These are phyloP conservation scores for Tricholoma hemisulphureum DNA, from an alignment of 768 basidiomycete genomes.

Conservation along the genomic window DNA sequence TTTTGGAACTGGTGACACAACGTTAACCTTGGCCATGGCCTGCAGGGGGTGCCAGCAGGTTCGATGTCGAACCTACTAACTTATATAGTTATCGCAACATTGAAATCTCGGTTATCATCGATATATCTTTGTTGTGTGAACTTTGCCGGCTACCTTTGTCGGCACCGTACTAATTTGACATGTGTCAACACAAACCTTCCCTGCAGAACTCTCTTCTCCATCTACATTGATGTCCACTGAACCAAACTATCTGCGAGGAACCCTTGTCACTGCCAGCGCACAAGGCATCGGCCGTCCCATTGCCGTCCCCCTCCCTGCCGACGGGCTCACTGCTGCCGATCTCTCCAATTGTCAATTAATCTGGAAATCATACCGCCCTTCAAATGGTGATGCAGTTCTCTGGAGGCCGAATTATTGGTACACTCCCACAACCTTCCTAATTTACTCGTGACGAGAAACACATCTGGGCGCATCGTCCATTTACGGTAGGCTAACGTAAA, in stretches of 20 bases:
- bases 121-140: too few species aligned
- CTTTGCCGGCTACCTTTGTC: too few species aligned
- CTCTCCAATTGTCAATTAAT: slow-evolving; percentile 9
- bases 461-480: slow-evolving; percentile 3
- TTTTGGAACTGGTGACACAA: neutral
- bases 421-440: neutral
- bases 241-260: too few species aligned
- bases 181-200: too few species aligned
- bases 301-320: slow-evolving; percentile 30
- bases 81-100: too few species aligned
- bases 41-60: too few species aligned
- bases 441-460: neutral
- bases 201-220: too few species aligned
- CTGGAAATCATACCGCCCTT: slow-evolving; percentile 7
- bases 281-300: slow-evolving; percentile 34
- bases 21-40: too few species aligned
- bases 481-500: neutral
- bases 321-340: slow-evolving; percentile 23
- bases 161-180: too few species aligned
- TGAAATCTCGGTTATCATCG: too few species aligned
- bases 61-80: too few species aligned
- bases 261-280: slow-evolving; percentile 26
- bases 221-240: too few species aligned
- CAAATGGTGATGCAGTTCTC: slow-evolving; percentile 14
- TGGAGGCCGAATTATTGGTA: slow-evolving; percentile 12